phyloP scores from a whole-genome alignment of 495 filamentous ascomycete species.

The Aspergillus asperescens region DNA sequence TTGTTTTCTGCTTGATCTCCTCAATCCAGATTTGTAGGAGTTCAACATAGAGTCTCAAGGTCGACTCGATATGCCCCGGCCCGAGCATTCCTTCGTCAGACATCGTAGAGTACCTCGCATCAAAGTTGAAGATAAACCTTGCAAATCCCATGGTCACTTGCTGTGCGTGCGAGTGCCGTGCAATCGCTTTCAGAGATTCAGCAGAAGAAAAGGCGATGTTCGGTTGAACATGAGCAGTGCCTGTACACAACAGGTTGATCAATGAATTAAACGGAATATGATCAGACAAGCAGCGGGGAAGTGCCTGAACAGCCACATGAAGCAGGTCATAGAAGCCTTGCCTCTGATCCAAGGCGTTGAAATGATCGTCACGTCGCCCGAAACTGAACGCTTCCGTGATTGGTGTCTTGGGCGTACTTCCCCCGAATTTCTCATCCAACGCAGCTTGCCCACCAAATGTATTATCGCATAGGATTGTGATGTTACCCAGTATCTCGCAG shows the following conservation, averaged over 20 bases:
- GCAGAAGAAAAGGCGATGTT: conserved; percentile 91
- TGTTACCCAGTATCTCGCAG: conserved; percentile 91
- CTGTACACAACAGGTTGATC: conserved; percentile 92
- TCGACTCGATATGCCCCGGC: conserved; percentile 90
- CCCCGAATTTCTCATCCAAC: conserved; percentile 88
- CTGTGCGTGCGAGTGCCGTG: conserved; percentile 86
- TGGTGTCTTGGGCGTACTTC: conserved; percentile 83
- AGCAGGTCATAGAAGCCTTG: conserved; percentile 94
- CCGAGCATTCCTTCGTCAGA: conserved; percentile 97
- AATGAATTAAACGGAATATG: conserved; percentile 91
- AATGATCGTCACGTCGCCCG: conserved; percentile 70
- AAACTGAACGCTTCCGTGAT: conserved; percentile 94
- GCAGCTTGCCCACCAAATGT: conserved; percentile 94
- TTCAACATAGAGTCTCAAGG: conserved; percentile 87
- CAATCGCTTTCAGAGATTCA: conserved; percentile 90
- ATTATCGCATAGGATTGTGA: conserved; percentile 92
- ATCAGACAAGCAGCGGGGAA: conserved; percentile 85
- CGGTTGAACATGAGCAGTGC: conserved; percentile 88
- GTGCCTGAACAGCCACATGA: conserved; percentile 89
- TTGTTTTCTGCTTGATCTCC: conserved; percentile 83
- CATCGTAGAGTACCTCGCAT: conserved; percentile 95
- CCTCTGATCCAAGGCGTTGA: conserved; percentile 69
- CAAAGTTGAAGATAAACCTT: conserved; percentile 95
- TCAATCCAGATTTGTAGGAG: conserved; percentile 94
- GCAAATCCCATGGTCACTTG: conserved; percentile 96